Base-by-base conservation (phyloP, 139 green algal genomes). In the Micromonas commoda region DNA sequence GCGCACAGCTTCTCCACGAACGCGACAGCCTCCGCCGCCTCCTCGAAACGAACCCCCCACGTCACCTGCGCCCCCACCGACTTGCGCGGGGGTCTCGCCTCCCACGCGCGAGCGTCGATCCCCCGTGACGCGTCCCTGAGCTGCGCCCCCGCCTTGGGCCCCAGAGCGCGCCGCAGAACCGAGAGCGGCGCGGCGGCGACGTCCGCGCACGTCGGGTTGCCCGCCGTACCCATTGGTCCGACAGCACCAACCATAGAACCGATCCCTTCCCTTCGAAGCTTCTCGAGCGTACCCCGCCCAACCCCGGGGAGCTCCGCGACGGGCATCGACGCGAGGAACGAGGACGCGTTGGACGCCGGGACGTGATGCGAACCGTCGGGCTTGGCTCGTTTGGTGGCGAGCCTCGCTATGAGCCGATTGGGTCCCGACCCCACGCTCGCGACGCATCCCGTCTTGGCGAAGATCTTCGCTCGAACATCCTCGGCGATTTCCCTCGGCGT, bases 31-130 rank as follows among this genome's bases (percentile, higher is more conserved):
- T 97, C 88, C 20, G 81, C 81, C 0, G 83, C 53, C 24, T 9
- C 77, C 33, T 69, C 39, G 66, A 97, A 94, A 24, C 95, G 87
- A 3, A 99, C 86, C 61, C 92, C 95, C 81, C 90, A 98, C 83
- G 97, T 98, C 61, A 94, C 85, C 76, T 98, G 92, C 3, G 93
- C 92, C 0, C 95, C 91, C 26, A 98, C 80, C 5, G 81, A 90
- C 77, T 88, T 86, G 29, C 88, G 77, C 68, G 29, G 31, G 32
- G 83, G 51, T 3, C 39, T 19, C 19, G 29, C 29, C 53, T 75
- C 39, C 39, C 88, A 81, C 13, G 66, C 29, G 29, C 85, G 26
- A 9, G 66, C 28, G 77, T 94, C 90, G 1, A 84, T 74, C 20
- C 89, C 89, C 23, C 83, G 78, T 0, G 86, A 82, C 61, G 72